These are phyloP conservation scores for Phytophthora melonis DNA, from an alignment of 352 stramenopile genomes.

Conservation along the genomic window DNA sequence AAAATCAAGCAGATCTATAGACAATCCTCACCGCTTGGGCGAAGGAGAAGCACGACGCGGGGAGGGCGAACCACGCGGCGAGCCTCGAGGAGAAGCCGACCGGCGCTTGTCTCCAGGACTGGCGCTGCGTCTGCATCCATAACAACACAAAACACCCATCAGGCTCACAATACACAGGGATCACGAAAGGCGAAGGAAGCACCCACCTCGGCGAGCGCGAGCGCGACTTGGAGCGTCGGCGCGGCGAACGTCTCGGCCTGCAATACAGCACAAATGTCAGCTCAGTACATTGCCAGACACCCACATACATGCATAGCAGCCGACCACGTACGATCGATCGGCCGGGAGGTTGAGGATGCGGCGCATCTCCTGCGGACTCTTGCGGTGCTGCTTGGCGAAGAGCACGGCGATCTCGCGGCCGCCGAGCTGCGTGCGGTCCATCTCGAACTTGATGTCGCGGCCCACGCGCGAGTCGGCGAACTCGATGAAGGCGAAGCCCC, in stretches of 20 bases:
- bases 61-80: constrained; percentile 20
- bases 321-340: constrained; percentile 27
- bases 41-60: constrained; percentile 30
- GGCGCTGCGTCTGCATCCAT: constrained; percentile 25
- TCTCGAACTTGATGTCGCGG: constrained; percentile 75
- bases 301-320: neutral
- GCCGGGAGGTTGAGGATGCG: constrained; percentile 37
- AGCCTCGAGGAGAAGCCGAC: constrained; percentile 25
- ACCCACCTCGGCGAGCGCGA: constrained; percentile 37
- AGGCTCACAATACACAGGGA: neutral
- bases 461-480: constrained; percentile 72
- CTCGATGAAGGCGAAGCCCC: constrained; percentile 89
- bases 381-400: constrained; percentile 81
- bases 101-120: constrained; percentile 28
- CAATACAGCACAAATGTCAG: neutral
- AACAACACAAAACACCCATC: neutral
- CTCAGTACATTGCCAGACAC: neutral
- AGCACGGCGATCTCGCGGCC: constrained; percentile 82
- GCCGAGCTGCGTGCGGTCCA: constrained; percentile 73
- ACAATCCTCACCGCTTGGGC: constrained; percentile 30
- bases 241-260: constrained; percentile 28
- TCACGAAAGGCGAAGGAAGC: neutral
- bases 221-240: constrained; percentile 36
- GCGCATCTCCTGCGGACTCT: constrained; percentile 83
- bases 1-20: neutral